Conservation (phyloP, 768 basidiomycete species). For the Suillus lakei region DNA sequence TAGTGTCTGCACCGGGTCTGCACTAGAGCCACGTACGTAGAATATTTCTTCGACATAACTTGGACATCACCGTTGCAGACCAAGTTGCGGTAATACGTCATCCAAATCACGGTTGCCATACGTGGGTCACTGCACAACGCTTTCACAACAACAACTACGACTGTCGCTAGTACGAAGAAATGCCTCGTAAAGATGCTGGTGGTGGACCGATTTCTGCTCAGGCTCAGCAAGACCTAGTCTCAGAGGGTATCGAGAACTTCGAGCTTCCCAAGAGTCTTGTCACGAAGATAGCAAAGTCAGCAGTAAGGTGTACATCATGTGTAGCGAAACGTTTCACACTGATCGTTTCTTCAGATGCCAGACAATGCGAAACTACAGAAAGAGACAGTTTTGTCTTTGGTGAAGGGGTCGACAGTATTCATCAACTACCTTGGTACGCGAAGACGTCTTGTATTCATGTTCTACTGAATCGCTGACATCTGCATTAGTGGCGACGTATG, state of each 20-base stretch:
- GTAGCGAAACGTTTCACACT: not conserved
- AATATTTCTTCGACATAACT: not conserved
- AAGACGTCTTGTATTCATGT: not conserved
- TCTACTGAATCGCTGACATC: constrained; percentile 5
- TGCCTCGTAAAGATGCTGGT: constrained; percentile 73
- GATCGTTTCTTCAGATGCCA: constrained; percentile 59
- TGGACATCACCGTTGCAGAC: not conserved
- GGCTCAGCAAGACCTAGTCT: constrained; percentile 78
- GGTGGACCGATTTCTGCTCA: constrained; percentile 66
- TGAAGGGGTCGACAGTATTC: constrained; percentile 92
- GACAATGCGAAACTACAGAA: constrained; percentile 88
- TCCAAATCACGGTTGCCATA: not conserved
- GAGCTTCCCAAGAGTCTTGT: constrained; percentile 86
- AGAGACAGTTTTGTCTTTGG: constrained; percentile 82
- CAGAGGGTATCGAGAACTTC: constrained; percentile 87
- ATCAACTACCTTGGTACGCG: constrained; percentile 88
- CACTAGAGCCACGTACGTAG: not conserved
- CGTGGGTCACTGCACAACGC: not conserved
- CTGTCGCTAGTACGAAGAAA: constrained; percentile 27
- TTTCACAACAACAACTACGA: not conserved
- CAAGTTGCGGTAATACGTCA: not conserved
- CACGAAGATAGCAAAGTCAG: constrained; percentile 83
- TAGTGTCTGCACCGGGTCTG: too few species aligned
- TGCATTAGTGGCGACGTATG: constrained; percentile 51
- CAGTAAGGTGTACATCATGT: constrained; percentile 48